A percentile compares a stretch with the other conserved stretches of the same genome.
Conservation (phyloP, 2,329 filamentous ascomycete species). For the Ophiocordyceps unilateralis region DNA sequence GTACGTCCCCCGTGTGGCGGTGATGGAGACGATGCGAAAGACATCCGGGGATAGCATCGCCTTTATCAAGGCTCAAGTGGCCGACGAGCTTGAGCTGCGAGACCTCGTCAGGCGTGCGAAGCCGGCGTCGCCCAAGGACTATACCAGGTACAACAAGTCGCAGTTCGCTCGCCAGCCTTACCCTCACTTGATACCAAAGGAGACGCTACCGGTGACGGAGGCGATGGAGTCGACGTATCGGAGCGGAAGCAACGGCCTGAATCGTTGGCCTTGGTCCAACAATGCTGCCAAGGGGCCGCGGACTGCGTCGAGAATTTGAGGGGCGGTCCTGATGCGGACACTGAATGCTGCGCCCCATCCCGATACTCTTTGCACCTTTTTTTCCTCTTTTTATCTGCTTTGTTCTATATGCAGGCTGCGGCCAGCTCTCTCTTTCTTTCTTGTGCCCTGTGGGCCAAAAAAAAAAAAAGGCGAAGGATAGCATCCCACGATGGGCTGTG, state of each 20-base stretch:
- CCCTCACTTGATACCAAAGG: slow-evolving; percentile 18
- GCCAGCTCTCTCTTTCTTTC: too few species aligned
- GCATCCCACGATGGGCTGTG: not conserved
- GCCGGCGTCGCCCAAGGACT: slow-evolving; percentile 8
- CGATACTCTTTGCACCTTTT: not conserved
- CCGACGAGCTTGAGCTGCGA: slow-evolving; percentile 54
- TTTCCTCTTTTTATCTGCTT: not conserved
- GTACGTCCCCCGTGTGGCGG: slow-evolving; percentile 56
- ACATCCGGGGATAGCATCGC: slow-evolving; percentile 26
- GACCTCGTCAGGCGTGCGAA: slow-evolving; percentile 49
- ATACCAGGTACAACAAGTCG: slow-evolving; percentile 8
- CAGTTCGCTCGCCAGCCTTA: slow-evolving; percentile 2
- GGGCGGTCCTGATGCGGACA: not conserved
- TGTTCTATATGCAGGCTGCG: too few species aligned
- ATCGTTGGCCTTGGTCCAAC: slow-evolving; percentile 10
- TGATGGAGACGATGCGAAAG: slow-evolving; percentile 58
- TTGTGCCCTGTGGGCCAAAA: too few species aligned
- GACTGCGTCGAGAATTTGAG: slow-evolving; percentile 11
- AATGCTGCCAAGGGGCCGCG: slow-evolving; percentile 8
- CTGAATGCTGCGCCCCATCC: not conserved
- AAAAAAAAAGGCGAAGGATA: too few species aligned
- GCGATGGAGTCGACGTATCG: slow-evolving; percentile 10
- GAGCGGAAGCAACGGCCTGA: slow-evolving; percentile 8
- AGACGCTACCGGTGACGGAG: slow-evolving; percentile 18
- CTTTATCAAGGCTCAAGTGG: slow-evolving; percentile 77